These are phyloP conservation scores for Fusarium algeriense DNA, from an alignment of 2,329 filamentous ascomycete species.

Conservation along the genomic window DNA sequence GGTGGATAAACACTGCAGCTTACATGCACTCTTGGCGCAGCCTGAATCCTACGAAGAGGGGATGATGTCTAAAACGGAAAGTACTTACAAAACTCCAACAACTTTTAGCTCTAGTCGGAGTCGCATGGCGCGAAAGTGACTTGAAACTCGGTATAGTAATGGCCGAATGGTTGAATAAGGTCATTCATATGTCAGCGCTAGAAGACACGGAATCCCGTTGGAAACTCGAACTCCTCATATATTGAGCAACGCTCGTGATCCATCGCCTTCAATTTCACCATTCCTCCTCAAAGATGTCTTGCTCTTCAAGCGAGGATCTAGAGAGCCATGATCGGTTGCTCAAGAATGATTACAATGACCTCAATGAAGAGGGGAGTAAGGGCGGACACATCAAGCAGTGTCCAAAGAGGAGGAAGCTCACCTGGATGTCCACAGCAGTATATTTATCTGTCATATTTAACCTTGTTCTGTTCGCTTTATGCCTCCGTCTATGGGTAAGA, in stretches of 20 bases:
- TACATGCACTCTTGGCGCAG: neutral
- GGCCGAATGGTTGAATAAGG: neutral
- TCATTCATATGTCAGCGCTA: neutral
- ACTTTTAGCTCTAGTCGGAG: neutral
- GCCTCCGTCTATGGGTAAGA: neutral
- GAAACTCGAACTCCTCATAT: neutral
- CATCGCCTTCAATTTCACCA: fast-evolving
- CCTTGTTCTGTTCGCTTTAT: neutral
- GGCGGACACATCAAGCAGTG: too few relatives aligned
- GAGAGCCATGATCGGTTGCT: neutral
- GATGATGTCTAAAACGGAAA: neutral
- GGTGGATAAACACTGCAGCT: neutral
- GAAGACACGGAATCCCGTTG: neutral
- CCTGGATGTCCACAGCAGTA: fast-evolving
- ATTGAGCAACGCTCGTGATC: neutral
- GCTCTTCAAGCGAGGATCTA: neutral
- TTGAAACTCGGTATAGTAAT: neutral
- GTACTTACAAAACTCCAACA: neutral
- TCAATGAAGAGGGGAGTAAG: neutral
- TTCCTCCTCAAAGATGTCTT: neutral
- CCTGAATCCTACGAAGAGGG: constrained; percentile 5
- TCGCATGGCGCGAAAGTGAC: neutral
- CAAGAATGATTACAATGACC: neutral
- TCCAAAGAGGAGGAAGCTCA: neutral
- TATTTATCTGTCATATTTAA: neutral